A percentile compares a stretch with the other conserved stretches of the same genome.
Evolutionary conservation across 805 yeast species (phyloP).

Genomic region (Ogataea henricii): DNA sequence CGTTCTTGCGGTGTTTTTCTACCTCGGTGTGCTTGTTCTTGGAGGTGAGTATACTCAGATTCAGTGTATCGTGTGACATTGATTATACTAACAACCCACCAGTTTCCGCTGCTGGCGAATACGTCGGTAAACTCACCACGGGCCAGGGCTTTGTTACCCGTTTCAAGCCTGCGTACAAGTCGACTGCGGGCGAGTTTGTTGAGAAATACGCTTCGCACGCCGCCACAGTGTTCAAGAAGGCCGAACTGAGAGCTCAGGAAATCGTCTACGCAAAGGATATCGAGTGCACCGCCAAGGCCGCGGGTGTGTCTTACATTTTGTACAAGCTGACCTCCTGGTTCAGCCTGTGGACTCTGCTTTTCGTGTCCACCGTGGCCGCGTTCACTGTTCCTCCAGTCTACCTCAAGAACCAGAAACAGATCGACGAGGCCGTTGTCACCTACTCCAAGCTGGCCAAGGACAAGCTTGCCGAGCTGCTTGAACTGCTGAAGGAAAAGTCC

Average conservation of each 20-base stretch:
- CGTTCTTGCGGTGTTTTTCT: conserved; percentile 60
- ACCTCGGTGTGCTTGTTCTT: conserved; percentile 59
- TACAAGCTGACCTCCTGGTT: conserved; percentile 76
- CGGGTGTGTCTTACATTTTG: conserved; percentile 61
- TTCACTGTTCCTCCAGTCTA: conserved; percentile 80
- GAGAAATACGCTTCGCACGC: conserved; percentile 38
- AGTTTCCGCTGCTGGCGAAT: conserved; percentile 74
- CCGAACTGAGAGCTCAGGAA: conserved; percentile 57
- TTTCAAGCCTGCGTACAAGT: conserved; percentile 60
- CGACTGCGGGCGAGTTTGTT: conserved; percentile 33
- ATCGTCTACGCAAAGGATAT: conserved; percentile 69
- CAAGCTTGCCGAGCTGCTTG: conserved; percentile 47
- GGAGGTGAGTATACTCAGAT: conserved; percentile 23
- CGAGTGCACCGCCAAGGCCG: conserved; percentile 72
- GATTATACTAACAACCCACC: conserved; percentile 15
- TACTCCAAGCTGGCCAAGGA: conserved; percentile 48
- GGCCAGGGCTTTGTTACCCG: conserved; percentile 82
- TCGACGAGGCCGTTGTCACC: conserved; percentile 62
- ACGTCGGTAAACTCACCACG: conserved; percentile 65
- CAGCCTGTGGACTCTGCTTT: conserved; percentile 67
- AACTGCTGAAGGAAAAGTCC: conserved; percentile 42
- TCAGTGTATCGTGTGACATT: background rate
- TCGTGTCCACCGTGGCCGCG: conserved; percentile 56
- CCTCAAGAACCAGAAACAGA: conserved; percentile 71
- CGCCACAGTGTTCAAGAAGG: conserved; percentile 43